Evolutionary conservation across 1,139 yeast species (phyloP).

Genomic region (Candida sanyaensis): DNA sequence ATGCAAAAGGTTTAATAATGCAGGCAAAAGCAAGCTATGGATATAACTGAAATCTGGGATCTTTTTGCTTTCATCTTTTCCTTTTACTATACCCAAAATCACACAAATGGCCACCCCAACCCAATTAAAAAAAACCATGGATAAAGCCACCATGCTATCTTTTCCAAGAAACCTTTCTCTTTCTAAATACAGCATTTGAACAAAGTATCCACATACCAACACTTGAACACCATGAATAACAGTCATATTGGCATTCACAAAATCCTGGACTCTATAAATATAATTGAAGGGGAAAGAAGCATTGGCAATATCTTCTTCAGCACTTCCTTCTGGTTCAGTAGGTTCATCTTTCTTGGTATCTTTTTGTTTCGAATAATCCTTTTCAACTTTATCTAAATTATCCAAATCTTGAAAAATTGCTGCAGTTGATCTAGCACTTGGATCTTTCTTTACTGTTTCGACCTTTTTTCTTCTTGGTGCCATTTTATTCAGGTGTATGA

Average conservation of each 20-base stretch:
- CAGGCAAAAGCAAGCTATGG: constrained; percentile 37
- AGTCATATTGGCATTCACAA: constrained; percentile 36
- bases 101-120: constrained; percentile 35
- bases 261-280: constrained; percentile 39
- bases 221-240: constrained; percentile 36
- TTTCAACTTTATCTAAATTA: constrained; percentile 10
- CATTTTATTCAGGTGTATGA: neutral
- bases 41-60: constrained; percentile 43
- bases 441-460: constrained; percentile 4
- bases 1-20: constrained; percentile 23
- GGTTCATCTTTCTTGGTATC: constrained; percentile 1
- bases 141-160: constrained; percentile 17
- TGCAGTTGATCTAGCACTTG: constrained; percentile 21
- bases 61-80: constrained; percentile 19
- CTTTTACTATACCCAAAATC: constrained; percentile 28
- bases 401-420: constrained; percentile 20
- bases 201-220: constrained; percentile 29
- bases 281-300: constrained; percentile 29
- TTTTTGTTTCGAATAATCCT: constrained; percentile 3
- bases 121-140: constrained; percentile 35
- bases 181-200: constrained; percentile 32
- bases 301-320: constrained; percentile 10
- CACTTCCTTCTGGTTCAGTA: neutral
- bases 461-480: constrained; percentile 4
- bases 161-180: constrained; percentile 18